These are phyloP conservation scores for Mortierella alpina DNA, from an alignment of 192 early-diverging fungal genomes.

Conservation along the genomic window DNA sequence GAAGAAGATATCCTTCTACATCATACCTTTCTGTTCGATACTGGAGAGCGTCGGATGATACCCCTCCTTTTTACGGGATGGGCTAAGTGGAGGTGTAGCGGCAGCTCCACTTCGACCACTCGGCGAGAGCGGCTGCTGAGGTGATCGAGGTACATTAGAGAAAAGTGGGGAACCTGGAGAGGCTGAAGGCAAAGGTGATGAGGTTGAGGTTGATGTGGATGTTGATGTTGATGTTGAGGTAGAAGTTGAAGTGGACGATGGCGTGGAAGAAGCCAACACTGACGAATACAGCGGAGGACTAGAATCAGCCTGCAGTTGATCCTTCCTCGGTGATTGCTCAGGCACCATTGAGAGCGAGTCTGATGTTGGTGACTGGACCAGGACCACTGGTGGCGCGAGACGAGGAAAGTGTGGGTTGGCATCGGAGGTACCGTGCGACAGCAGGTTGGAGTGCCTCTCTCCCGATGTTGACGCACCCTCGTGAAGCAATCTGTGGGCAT, in stretches of 20 bases:
- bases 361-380: slow-evolving; percentile 37
- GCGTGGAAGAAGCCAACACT: slow-evolving; percentile 19
- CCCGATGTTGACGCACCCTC: slow-evolving; percentile 3
- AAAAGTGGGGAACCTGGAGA: slow-evolving; percentile 7
- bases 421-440: neutral
- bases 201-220: slow-evolving; percentile 11
- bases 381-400: slow-evolving; percentile 38
- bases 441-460: neutral
- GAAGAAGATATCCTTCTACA: neutral
- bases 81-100: slow-evolving; percentile 45
- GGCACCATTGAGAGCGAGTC: slow-evolving; percentile 15
- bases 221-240: neutral
- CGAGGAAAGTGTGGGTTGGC: slow-evolving; percentile 27
- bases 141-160: slow-evolving; percentile 1
- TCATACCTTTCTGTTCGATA: slow-evolving; percentile 37
- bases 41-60: slow-evolving; percentile 18
- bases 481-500: slow-evolving; percentile 19
- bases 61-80: slow-evolving; percentile 39
- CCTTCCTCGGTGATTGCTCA: neutral
- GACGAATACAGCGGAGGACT: slow-evolving; percentile 36
- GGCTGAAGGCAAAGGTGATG: neutral
- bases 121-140: slow-evolving; percentile 25
- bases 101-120: slow-evolving; percentile 10
- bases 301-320: neutral
- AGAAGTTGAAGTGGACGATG: slow-evolving; percentile 15